Evolutionary conservation across 495 filamentous ascomycete species (phyloP).

Genomic region (Trichoderma erinaceum): DNA sequence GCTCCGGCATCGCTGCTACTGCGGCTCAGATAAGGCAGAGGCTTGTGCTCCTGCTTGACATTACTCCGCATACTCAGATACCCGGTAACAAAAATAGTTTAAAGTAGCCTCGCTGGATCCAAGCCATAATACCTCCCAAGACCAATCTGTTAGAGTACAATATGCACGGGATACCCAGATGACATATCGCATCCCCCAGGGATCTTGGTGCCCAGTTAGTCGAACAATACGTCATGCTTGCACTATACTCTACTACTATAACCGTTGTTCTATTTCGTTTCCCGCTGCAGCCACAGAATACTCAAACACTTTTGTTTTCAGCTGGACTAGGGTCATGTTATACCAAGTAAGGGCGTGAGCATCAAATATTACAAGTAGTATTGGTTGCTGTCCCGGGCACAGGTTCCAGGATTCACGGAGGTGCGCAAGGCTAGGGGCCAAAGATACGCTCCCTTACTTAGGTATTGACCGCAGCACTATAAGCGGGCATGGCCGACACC

Average conservation of each 20-base stretch:
- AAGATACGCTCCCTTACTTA: too few species aligned
- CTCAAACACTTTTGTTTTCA: background rate
- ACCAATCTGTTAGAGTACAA: background rate
- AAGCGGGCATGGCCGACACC: too few species aligned
- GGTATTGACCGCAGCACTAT: too few species aligned
- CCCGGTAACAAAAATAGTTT: too few species aligned
- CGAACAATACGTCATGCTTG: background rate
- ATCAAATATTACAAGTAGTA: background rate
- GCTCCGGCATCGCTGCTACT: background rate
- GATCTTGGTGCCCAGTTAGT: background rate
- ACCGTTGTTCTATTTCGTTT: background rate
- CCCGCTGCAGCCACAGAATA: background rate
- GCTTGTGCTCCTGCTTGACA: background rate
- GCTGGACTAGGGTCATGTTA: background rate
- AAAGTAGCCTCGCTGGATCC: background rate
- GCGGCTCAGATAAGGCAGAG: background rate
- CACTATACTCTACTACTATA: background rate
- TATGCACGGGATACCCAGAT: background rate
- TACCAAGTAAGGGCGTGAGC: background rate
- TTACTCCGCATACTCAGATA: background rate
- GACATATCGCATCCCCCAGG: background rate
- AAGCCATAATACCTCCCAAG: background rate
- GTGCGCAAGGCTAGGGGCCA: background rate
- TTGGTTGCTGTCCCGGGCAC: background rate
- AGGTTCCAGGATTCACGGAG: background rate